A percentile compares a stretch with the other conserved stretches of the same genome.
These are phyloP conservation scores for Lagenaria siceraria DNA, from an alignment of 306 rosid genomes.

Conservation along the genomic window DNA sequence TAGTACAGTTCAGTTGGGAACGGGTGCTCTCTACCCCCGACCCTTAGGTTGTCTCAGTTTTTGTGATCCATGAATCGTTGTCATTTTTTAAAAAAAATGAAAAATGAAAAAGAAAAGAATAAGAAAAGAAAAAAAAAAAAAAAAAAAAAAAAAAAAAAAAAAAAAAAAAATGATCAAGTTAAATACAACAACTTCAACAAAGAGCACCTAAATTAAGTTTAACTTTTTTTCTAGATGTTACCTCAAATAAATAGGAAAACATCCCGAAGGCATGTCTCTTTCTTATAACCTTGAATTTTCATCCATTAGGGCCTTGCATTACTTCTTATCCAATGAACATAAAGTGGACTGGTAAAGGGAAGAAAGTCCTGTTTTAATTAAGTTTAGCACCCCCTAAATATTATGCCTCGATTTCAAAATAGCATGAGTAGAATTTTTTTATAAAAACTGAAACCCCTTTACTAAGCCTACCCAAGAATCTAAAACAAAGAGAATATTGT, in stretches of 20 bases:
- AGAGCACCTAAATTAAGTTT: background rate
- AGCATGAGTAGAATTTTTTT: background rate
- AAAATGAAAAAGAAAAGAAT: no score
- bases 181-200: background rate
- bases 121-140: no score
- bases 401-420: background rate
- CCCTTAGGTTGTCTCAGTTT: no score
- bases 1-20: no score
- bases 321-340: background rate
- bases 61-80: no score
- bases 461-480: background rate
- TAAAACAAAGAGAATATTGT: background rate
- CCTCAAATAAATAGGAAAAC: background rate
- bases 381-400: background rate
- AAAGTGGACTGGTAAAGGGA: background rate
- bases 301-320: background rate
- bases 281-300: background rate
- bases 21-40: no score
- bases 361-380: background rate
- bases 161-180: background rate
- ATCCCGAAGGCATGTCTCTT: background rate
- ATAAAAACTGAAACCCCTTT: no score
- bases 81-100: no score
- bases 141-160: no score
- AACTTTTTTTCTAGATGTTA: background rate